Conservation (phyloP, 164 flowering plant genomes). For the Stephania japonica region DNA sequence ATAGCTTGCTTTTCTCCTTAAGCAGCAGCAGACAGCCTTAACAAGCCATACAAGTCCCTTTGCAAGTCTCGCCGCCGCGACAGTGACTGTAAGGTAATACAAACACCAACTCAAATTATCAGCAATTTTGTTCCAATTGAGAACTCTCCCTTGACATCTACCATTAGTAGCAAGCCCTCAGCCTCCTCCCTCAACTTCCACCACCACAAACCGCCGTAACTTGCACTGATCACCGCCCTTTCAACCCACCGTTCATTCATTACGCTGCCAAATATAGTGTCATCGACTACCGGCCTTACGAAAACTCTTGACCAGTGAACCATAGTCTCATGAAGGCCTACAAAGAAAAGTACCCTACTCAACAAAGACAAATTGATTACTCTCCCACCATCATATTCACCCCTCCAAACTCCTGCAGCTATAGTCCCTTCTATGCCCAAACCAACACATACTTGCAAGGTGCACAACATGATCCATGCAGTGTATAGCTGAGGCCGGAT, state of each 20-base stretch:
- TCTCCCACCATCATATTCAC: constrained; percentile 17
- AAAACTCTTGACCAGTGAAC: constrained; percentile 47
- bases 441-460: constrained; percentile 59
- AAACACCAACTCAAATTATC: constrained; percentile 64
- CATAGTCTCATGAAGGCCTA: constrained; percentile 69
- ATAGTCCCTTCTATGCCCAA: constrained; percentile 61
- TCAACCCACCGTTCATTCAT: constrained; percentile 41
- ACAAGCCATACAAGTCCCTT: constrained; percentile 40
- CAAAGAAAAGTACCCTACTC: constrained; percentile 46
- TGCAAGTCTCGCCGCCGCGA: constrained; percentile 54
- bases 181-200: constrained; percentile 68
- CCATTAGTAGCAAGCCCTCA: constrained; percentile 41
- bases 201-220: constrained; percentile 68
- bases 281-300: constrained; percentile 75
- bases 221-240: constrained; percentile 36
- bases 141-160: constrained; percentile 36
- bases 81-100: constrained; percentile 56
- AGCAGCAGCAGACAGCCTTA: constrained; percentile 22
- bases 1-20: constrained; percentile 1
- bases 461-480: constrained; percentile 57
- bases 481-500: constrained; percentile 30
- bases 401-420: constrained; percentile 29
- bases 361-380: constrained; percentile 19
- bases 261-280: constrained; percentile 42
- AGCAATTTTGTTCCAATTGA: constrained; percentile 23